Base-by-base conservation (phyloP, 2,329 filamentous ascomycete species). In the Amauroascus niger region DNA sequence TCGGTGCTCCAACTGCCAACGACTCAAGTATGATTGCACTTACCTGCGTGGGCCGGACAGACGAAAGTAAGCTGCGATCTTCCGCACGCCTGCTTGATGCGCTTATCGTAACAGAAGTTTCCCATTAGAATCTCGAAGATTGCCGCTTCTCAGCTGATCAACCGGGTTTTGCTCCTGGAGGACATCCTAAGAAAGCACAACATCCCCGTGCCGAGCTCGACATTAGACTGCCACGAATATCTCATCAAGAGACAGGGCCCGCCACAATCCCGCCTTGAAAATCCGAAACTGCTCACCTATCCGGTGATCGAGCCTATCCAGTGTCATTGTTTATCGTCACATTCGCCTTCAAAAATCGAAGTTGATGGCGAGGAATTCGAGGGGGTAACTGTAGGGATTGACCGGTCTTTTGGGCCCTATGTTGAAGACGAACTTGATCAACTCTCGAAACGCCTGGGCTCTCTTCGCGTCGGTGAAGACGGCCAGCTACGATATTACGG, bases 401-500 rank as follows among this genome's bases (percentile, higher is more conserved):
- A 14, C 16, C 37, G 18, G 30, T 28, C 28, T 16, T 26, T 8
- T 35, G 47, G 20, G 2, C 6, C 5, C 28, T 18, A 14, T 2
- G 18, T 24, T 24, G 51, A 43, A 3, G 59, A 60, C 35, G 62
- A 63, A 33, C 59, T 65, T 4, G 59, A 63, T 32, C 58, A 65
- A 40, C 56, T 68, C 11, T 62, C 65, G 4, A 63, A 63, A 20
- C 61, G 64, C 5, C 57, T 68, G n/a, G 67, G 67, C 1, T 63
- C 63, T 6, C 60, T 70, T n/a, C 64, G 65, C n/a, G 55, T 68
- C 16, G 56, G 60, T 2, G 60, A 61, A n/a, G 64, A 65, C 49
- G 66, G 66, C 1, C 62, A 65, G 37, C 54, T 67, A 7, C 61
- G 64, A 11, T 70, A 63, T 46, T 68, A 66, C 54, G 67, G 67